Evolutionary conservation across 352 stramenopile species (phyloP), one percentile per base, ranked within the genome.

Genomic region (Globisporangium sylvaticum): DNA sequence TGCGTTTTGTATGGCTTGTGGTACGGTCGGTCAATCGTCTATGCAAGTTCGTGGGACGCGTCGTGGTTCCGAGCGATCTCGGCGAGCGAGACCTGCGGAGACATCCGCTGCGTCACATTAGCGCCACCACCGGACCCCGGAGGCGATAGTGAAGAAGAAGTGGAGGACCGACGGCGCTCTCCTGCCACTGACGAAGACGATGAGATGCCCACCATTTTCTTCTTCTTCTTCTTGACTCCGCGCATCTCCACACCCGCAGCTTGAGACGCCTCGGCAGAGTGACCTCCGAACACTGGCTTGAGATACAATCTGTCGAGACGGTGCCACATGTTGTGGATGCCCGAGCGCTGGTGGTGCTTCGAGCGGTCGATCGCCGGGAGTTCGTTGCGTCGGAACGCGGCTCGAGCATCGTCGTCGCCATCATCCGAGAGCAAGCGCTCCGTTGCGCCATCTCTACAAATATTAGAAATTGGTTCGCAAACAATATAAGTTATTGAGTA

Each of bases 231-330:
- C 6, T 25, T 50, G 24, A 50, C 50, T 20, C 54, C 22, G 1
- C 57, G 37, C 22, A 74, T 20, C 15, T 70, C 66, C 31, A 68
- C 59, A n/a, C 29, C 27, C 7, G 34, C 25, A 8, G 31, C n/a
- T 24, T 31, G 34, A 18, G 25, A 50, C 5, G 22, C 14, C 29
- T 56, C 42, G 5, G 25, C 61, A 37, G 60, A 56, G 58, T 68
- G 69, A 18, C 81, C 81, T 24, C 84, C 84, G 65, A 92, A 90
- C 14, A 89, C 34, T 2, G 84, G 84, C 74, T 91, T 92, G 31
- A 92, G 68, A 56, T 90, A 90, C 67, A 81, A 83, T 52, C 88
- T 84, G 65, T 92, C 84, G 34, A 92, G 44, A 3, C 69, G 71
- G 50, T 88, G 78, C 84, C 84, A 92, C 2, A 86, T 55, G 9